Evolutionary conservation across 345 rosid genomes (phyloP).

Genomic region (Cardamine chenopodiifolia): DNA sequence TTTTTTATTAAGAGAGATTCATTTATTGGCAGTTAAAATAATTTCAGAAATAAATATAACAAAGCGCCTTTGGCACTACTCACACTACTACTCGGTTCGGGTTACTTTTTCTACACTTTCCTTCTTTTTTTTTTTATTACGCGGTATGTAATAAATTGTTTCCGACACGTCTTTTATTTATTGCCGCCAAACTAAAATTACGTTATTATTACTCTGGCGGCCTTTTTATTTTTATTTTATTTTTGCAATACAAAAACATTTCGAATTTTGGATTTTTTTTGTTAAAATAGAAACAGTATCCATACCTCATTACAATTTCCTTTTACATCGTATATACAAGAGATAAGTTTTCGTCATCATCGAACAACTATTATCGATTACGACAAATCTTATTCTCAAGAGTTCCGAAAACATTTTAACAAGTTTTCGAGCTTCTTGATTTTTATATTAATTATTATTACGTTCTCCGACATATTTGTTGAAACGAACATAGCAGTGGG

Average conservation of each 20-base stretch:
- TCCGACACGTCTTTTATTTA: slow-evolving; percentile 26
- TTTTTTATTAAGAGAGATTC: neutral
- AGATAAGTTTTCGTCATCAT: slow-evolving; percentile 15
- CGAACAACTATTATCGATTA: slow-evolving; percentile 36
- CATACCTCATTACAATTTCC: neutral
- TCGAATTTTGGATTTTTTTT: neutral
- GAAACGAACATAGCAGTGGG: slow-evolving; percentile 16
- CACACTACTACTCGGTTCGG: slow-evolving; percentile 34
- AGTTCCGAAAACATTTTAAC: slow-evolving; percentile 30
- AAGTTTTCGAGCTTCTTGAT: slow-evolving; percentile 27
- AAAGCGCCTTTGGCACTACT: slow-evolving; percentile 39
- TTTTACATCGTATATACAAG: neutral
- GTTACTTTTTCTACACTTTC: slow-evolving; percentile 13
- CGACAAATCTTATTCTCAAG: slow-evolving; percentile 24
- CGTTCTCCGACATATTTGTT: slow-evolving; percentile 36
- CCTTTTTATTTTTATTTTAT: neutral
- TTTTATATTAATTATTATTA: slow-evolving; percentile 9
- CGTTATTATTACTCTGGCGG: slow-evolving; percentile 26
- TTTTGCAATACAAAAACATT: neutral
- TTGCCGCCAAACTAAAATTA: slow-evolving; percentile 14
- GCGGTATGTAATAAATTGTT: slow-evolving; percentile 32
- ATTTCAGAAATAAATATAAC: slow-evolving; percentile 21
- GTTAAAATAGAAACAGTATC: slow-evolving; percentile 16
- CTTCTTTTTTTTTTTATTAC: slow-evolving; percentile 10
- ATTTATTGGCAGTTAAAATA: slow-evolving; percentile 20